Evolutionary conservation across 768 basidiomycete species (phyloP).

Genomic region (Coprinopsis cinerea): DNA sequence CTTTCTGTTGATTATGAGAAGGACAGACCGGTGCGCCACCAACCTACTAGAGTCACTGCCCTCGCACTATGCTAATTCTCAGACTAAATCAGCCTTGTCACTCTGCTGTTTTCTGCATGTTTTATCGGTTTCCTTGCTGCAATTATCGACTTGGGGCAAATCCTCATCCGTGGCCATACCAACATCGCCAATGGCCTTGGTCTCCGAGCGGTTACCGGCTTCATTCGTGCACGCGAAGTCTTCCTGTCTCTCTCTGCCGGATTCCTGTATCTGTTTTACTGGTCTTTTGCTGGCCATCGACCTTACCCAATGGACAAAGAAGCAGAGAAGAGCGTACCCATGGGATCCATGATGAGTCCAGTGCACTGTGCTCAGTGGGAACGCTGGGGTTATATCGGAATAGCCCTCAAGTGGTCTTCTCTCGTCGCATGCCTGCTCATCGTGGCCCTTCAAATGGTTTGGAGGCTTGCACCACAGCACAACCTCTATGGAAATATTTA

Average conservation of each 20-base stretch:
- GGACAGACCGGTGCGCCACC: constrained; percentile 42
- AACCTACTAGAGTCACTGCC: constrained; percentile 3
- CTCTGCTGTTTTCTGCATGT: constrained; percentile 52
- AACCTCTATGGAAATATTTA: constrained; percentile 42
- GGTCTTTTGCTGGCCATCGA: constrained; percentile 56
- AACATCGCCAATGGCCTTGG: constrained; percentile 18
- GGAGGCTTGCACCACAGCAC: constrained; percentile 45
- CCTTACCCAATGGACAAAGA: constrained; percentile 23
- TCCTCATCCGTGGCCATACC: constrained; percentile 35
- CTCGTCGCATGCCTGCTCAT: constrained; percentile 40
- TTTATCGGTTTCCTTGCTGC: constrained; percentile 58
- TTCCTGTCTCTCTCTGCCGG: constrained; percentile 52
- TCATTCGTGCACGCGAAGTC: constrained; percentile 53
- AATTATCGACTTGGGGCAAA: constrained; percentile 55
- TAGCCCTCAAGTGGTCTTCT: constrained; percentile 45
- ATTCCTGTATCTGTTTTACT: constrained; percentile 60
- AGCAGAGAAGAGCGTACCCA: constrained; percentile 3
- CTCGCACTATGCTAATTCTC: constrained; percentile 3
- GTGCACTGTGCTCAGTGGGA: constrained; percentile 59
- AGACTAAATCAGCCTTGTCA: constrained; percentile 28
- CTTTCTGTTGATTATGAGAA: constrained; percentile 49
- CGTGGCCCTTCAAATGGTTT: constrained; percentile 55
- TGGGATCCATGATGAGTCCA: background rate
- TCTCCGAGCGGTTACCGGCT: constrained; percentile 26
- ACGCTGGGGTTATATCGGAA: constrained; percentile 55